These are phyloP conservation scores for Alternaria sp. DNA, from an alignment of 2,329 filamentous ascomycete species.

Conservation along the genomic window DNA sequence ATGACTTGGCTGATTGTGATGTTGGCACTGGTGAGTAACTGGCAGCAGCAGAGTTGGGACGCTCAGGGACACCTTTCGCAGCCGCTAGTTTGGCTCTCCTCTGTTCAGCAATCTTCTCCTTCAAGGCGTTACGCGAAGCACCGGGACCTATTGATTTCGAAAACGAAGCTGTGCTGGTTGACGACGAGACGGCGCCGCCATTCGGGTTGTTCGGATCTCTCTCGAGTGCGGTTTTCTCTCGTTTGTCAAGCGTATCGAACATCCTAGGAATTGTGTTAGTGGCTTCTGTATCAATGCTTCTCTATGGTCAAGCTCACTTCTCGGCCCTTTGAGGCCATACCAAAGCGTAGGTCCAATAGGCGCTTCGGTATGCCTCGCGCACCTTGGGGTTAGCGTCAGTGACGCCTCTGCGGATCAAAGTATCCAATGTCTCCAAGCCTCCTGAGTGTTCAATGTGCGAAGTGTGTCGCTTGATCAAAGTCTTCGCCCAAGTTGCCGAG, in stretches of 20 bases:
- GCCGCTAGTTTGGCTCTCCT: slow-evolving; percentile 66
- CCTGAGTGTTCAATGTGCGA: slow-evolving; percentile 83
- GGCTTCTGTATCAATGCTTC: background rate
- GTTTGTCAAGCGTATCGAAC: slow-evolving; percentile 78
- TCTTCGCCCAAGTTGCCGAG: slow-evolving; percentile 83
- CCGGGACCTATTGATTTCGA: slow-evolving; percentile 59
- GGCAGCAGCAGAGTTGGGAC: slow-evolving; percentile 67
- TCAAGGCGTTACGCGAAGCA: slow-evolving; percentile 67
- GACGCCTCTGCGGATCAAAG: slow-evolving; percentile 89
- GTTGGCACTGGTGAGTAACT: slow-evolving; percentile 57
- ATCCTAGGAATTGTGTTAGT: slow-evolving; percentile 63
- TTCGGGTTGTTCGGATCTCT: slow-evolving; percentile 86
- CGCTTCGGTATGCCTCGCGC: slow-evolving; percentile 81
- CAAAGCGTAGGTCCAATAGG: slow-evolving; percentile 83
- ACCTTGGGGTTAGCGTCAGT: slow-evolving; percentile 89
- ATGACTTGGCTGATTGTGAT: slow-evolving; percentile 46
- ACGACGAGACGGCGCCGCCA: slow-evolving; percentile 57
- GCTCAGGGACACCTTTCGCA: slow-evolving; percentile 56
- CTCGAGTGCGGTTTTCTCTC: slow-evolving; percentile 80
- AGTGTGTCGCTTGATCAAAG: slow-evolving; percentile 82
- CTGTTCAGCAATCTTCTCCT: slow-evolving; percentile 84
- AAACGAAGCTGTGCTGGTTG: slow-evolving; percentile 55
- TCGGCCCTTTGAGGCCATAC: slow-evolving; percentile 83
- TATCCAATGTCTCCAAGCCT: slow-evolving; percentile 83
- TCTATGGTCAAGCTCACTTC: slow-evolving; percentile 60